Evolutionary conservation across 176 grass and related monocot species (phyloP).

Genomic region (Triticum turgidum): DNA sequence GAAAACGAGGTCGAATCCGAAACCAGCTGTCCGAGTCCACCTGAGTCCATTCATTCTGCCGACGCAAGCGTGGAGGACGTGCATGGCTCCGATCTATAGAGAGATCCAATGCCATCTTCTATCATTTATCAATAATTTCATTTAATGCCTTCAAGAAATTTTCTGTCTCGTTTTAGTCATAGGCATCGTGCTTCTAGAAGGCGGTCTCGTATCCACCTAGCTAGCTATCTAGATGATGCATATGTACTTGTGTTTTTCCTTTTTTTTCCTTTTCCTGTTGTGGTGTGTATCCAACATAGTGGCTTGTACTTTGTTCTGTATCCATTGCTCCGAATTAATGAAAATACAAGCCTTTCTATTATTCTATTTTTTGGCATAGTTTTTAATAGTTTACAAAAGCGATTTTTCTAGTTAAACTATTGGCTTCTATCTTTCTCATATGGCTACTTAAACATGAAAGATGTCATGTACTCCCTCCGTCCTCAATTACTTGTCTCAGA

Average conservation of each 20-base stretch:
- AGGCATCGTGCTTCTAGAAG: too few species aligned
- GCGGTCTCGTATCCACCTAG: too few species aligned
- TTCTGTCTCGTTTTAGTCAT: too few species aligned
- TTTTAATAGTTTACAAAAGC: not conserved
- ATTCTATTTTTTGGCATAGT: not conserved
- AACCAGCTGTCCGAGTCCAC: too few species aligned
- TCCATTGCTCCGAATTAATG: not conserved
- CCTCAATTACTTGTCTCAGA: too few species aligned
- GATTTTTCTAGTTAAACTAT: not conserved
- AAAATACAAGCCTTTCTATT: not conserved
- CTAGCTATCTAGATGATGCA: not conserved
- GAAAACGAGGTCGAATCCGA: too few species aligned
- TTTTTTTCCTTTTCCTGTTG: not conserved
- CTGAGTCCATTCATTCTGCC: too few species aligned
- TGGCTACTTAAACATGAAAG: not conserved
- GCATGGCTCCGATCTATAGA: too few species aligned
- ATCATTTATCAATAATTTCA: too few species aligned
- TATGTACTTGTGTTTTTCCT: not conserved
- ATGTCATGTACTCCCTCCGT: not conserved
- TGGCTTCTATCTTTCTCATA: not conserved
- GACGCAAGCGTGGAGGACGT: too few species aligned
- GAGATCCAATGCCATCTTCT: too few species aligned
- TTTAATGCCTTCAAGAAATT: too few species aligned
- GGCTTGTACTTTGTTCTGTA: not conserved
- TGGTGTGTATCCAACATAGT: not conserved